phyloP scores from a whole-genome alignment of 768 basidiomycete genomes.

The Austroboletus festivus region DNA sequence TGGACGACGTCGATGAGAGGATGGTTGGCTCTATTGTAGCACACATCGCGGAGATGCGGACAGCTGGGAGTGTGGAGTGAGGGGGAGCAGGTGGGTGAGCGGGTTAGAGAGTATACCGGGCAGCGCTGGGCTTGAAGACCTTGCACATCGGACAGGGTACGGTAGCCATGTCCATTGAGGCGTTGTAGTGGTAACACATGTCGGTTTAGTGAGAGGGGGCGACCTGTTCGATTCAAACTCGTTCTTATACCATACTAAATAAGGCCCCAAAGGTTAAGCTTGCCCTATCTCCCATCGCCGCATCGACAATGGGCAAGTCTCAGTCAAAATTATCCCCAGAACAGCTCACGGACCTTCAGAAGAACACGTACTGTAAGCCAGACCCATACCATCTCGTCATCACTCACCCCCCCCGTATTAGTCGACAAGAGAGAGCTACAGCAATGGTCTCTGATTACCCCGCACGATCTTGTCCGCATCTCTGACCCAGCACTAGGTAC shows the following conservation, averaged over 20 bases:
- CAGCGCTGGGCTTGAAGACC: conserved; percentile 61
- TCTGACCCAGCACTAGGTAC: conserved; percentile 59
- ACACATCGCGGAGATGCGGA: conserved; percentile 72
- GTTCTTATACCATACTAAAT: conserved; percentile 35
- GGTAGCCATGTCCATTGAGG: conserved; percentile 61
- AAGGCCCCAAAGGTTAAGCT: conserved; percentile 19
- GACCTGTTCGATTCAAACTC: not conserved
- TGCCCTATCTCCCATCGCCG: conserved; percentile 12
- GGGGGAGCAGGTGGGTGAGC: conserved; percentile 6
- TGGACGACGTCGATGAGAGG: conserved; percentile 76
- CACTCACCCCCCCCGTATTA: conserved; percentile 28
- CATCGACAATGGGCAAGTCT: conserved; percentile 86
- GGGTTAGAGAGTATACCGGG: conserved; percentile 44
- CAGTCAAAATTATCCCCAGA: conserved; percentile 94
- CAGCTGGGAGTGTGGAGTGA: conserved; percentile 48
- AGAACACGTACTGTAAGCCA: conserved; percentile 90
- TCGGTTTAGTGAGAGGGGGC: conserved; percentile 17
- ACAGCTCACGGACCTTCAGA: conserved; percentile 92
- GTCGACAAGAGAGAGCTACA: conserved; percentile 97
- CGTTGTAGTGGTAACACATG: conserved; percentile 75
- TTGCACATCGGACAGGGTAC: conserved; percentile 81
- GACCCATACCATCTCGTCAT: conserved; percentile 9
- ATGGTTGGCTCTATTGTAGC: conserved; percentile 69
- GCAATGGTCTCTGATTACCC: conserved; percentile 62
- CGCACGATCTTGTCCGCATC: conserved; percentile 4